Conservation (phyloP, 306 rosid genomes). For the Dryas alaskensis region DNA sequence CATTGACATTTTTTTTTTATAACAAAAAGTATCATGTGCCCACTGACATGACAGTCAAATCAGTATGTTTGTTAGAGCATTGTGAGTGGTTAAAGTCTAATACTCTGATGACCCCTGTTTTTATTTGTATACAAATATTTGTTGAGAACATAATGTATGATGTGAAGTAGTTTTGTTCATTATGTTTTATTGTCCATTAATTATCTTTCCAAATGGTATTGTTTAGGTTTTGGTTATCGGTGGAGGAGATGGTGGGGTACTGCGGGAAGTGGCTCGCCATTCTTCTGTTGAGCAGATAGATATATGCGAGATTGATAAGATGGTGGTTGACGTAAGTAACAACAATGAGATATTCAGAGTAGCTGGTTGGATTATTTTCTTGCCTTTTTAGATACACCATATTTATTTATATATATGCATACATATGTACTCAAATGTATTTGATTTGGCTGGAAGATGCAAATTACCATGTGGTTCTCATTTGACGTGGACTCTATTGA, state of each 20-base stretch:
- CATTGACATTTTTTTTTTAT: neutral
- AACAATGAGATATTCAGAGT: neutral
- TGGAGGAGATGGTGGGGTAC: slow-evolving; percentile 99
- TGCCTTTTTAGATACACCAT: neutral
- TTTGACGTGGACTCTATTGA: neutral
- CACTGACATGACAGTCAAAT: neutral
- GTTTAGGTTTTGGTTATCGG: slow-evolving; percentile 94
- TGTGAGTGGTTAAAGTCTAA: neutral
- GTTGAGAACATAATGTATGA: neutral
- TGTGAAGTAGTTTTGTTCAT: neutral
- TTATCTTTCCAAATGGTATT: slow-evolving; percentile 21
- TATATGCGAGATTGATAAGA: slow-evolving; percentile 96
- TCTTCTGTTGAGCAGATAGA: slow-evolving; percentile 77
- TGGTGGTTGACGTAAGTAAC: slow-evolving; percentile 86
- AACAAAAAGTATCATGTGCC: too few relatives aligned
- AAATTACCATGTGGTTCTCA: neutral
- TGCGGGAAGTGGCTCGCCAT: slow-evolving; percentile 95
- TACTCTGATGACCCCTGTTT: neutral
- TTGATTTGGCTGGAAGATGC: neutral
- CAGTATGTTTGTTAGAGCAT: neutral
- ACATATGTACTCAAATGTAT: neutral
- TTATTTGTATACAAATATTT: neutral
- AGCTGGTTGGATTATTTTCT: neutral
- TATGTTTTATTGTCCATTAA: neutral
- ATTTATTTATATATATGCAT: neutral